A percentile compares a stretch with the other conserved stretches of the same genome.
phyloP scores from a whole-genome alignment of 225 moss, liverwort and hornwort genomes.

The Physcomitrium patens region DNA sequence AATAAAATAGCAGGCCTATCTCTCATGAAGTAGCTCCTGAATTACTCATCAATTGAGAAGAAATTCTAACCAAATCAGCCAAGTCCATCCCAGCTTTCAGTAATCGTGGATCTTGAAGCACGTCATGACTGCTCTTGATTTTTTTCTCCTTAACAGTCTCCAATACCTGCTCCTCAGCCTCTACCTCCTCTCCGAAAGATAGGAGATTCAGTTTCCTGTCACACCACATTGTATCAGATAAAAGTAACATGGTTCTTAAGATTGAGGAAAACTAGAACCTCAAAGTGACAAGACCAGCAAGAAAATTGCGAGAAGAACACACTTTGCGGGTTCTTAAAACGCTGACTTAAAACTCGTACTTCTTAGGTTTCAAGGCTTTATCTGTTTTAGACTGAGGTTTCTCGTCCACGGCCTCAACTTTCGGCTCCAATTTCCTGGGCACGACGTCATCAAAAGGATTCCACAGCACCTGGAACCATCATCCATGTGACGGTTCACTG shows the following conservation, averaged over 20 bases:
- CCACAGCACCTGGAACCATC: conserved; percentile 98
- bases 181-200: conserved; percentile 97
- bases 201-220: conserved; percentile 88
- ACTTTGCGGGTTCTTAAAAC: neutral
- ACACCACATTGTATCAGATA: conserved; percentile 14
- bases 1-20: conserved; percentile 4
- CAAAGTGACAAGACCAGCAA: conserved; percentile 5
- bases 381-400: conserved; percentile 36
- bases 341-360: conserved; percentile 47
- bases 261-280: neutral
- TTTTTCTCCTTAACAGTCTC: conserved; percentile 70
- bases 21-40: neutral
- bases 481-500: conserved; percentile 86
- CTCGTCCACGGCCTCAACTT: conserved; percentile 37
- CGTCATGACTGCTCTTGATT: conserved; percentile 95
- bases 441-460: conserved; percentile 99
- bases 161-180: conserved; percentile 87
- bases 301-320: conserved; percentile 5
- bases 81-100: conserved; percentile 61
- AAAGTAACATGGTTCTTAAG: conserved; percentile 9
- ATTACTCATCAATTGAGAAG: neutral
- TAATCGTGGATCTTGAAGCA: conserved; percentile 88
- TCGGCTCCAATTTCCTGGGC: conserved; percentile 57
- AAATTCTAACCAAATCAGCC: conserved; percentile 57
- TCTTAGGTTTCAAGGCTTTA: conserved; percentile 67